Base-by-base conservation (phyloP, 2,329 filamentous ascomycete species). In the Iodosphaeria phyllophila region DNA sequence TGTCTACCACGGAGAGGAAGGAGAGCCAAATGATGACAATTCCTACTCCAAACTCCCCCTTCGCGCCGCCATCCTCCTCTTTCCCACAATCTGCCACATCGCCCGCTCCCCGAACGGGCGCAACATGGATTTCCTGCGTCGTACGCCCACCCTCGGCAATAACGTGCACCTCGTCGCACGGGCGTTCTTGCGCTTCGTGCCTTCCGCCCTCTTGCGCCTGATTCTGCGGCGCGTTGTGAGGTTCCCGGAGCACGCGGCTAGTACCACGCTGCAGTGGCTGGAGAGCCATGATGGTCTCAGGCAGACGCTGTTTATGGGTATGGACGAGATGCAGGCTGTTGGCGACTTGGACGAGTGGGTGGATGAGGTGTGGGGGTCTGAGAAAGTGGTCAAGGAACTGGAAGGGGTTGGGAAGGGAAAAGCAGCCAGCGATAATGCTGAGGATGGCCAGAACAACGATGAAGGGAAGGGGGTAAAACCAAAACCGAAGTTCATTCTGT, bases 31-130 rank as follows among this genome's bases (percentile, higher is more conserved):
- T 18, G 35, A 49, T 19, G 39, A 43, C 1, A 30, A 34, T 8
- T 28, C 39, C 8, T 43, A 43, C 1, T 46, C 50, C n/a, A 40
- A 47, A 22, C 40, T 60, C n/a, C 43, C 40, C 8, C 48, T 69
- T 13, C 43, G 42, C 18, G 51, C 58, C 15, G 74, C 61, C 1
- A 55, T 82, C 20, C 54, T 83, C 28, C 56, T 84, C 11, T 82
- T 82, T 42, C 75, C 77, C 2, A 80, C 77, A 1, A 60, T 84
- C 18, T 60, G 71, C n/a, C 64, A 80, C 46, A 71, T 84, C 32
- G 66, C 68, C 7, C 47, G 52, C 28, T 77, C 71, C 2, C 56
- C 62, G 0, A 67, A 56, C 15, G 77, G 76, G 2, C 48, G 48
- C 28, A 60, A 59, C 23, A 47, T 72, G 19, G 46, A 49, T 18